Evolutionary conservation across 2,329 filamentous ascomycete genomes (phyloP).

Genomic region (Tolypocladium capitatum): DNA sequence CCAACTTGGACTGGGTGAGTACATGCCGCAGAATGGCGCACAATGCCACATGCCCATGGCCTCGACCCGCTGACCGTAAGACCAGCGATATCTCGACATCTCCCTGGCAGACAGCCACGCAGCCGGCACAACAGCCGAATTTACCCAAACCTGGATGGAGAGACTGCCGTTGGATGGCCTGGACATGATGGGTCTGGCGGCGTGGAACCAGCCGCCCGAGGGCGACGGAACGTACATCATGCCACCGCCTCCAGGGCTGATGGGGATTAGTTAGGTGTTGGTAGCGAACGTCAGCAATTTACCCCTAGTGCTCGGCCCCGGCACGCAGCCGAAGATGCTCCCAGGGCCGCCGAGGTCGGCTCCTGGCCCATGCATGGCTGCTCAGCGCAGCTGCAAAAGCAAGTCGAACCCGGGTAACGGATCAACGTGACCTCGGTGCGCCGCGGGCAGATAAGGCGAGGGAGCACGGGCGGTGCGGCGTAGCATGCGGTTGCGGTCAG

Average conservation of each 20-base stretch:
- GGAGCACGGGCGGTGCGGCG: neutral
- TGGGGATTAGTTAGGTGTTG: too few relatives aligned
- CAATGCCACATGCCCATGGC: too few relatives aligned
- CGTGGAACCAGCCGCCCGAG: slow-evolving; percentile 9
- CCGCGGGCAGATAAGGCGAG: neutral
- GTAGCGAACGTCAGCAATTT: too few relatives aligned
- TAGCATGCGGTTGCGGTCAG: neutral
- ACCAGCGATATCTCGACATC: slow-evolving; percentile 19
- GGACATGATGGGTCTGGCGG: slow-evolving; percentile 11
- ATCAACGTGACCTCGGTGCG: neutral
- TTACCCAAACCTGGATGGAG: slow-evolving; percentile 17
- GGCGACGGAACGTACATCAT: slow-evolving; percentile 1
- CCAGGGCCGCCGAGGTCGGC: neutral
- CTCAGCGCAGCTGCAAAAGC: neutral
- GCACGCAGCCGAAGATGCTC: too few relatives aligned
- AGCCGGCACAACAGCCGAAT: slow-evolving; percentile 12
- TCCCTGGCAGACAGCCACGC: slow-evolving; percentile 19
- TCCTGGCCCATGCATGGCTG: neutral
- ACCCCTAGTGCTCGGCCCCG: too few relatives aligned
- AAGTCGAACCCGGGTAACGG: neutral
- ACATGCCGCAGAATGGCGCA: neutral
- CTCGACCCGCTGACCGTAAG: slow-evolving; percentile 2
- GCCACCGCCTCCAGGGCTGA: neutral
- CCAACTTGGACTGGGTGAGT: slow-evolving; percentile 26
- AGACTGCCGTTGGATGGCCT: slow-evolving; percentile 13